Evolutionary conservation across 805 yeast genomes (phyloP), one percentile per base, ranked within the genome.

Genomic region (Yarrowia sp.): DNA sequence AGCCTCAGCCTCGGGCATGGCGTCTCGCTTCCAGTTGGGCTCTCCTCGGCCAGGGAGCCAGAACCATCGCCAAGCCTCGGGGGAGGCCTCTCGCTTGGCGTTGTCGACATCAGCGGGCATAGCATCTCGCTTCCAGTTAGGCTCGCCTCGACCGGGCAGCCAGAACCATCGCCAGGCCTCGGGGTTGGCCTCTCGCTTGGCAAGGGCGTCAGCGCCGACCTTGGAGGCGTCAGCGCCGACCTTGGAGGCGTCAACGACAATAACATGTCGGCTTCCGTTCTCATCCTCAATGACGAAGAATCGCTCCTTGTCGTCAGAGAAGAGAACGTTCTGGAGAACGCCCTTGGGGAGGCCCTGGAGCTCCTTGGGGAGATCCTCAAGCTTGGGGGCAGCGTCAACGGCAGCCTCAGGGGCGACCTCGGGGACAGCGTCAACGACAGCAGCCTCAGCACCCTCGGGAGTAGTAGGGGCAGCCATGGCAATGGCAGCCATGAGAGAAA

Each of bases 71-170:
- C 46, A 41, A 9, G 46, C 46, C 46, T 41, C 39, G 9, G 56
- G 56, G 14, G 6, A 9, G 22, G 56, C 56, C 19, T 47, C 56
- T 16, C 51, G 51, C 51, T 44, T 44, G 25, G 6, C 22, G 9
- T 10, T 29, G 25, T 29, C 35, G 13, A 13, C 25, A 12, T 47
- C 56, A 21, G 56, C 27, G 12, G 56, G 56, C 56, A 47, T 47
- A 9, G 56, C 56, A 13, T 47, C 56, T n/a, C 56, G 56, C 56
- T 47, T 47, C 56, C 56, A 47, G 56, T 47, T 47, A 22, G 56
- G 56, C 56, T 47, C 39, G 13, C 56, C 56, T 29, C 16, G 32
- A 2, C 21, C 22, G n/a, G 56, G 56, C 4, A 32, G 24, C 56
- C 56, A 47, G 31, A 10, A 31, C 56, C 56, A 47, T 33, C 56